Evolutionary conservation across 2,329 filamentous ascomycete genomes (phyloP), one percentile per base, ranked within the genome.

Genomic region (Colletotrichum paranaense): DNA sequence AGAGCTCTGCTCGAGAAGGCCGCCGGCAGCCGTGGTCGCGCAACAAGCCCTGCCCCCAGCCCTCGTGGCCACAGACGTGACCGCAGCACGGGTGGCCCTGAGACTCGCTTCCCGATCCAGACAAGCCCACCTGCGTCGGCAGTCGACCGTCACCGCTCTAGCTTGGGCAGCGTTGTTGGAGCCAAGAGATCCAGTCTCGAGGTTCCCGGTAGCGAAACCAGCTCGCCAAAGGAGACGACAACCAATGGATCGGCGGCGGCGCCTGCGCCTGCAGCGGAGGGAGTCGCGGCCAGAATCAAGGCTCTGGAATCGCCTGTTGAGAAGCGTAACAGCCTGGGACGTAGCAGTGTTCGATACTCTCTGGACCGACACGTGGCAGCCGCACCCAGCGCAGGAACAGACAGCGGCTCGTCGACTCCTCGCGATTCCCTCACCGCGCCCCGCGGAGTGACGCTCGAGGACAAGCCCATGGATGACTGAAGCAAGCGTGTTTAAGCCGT

Each of bases 81-180:
- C 79, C 91, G 94, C 77, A 97, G 94, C 81, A 92, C 90, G 55
- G 89, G 91, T 74, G 90, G 91, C 5, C 89, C 92, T 32, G 92
- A 92, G 79, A 97, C 94, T 9, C 90, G 95, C 53, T 98, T 98
- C 86, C 97, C 95, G 1, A 93, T 98, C 76, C 89, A 91, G 76
- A 91, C 93, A 6, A 91, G 90, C 76, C 92, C 89, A 74, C 91
- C 86, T 59, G 67, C 53, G 30, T 84, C 87, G 69, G 86, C 84
- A 74, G 86, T 81, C 69, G 90, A 87, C 78, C 84, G 86, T 64
- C 86, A 88, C 81, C 86, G 88, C 24, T 80, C 80, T 76, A 87
- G 86, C 79, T 78, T 90, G 66, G 86, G 86, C 65, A 87, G 88
- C 53, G 83, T 90, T 22, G 84, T 84, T 49, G 79, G 82, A 66